A percentile compares a stretch with the other conserved stretches of the same genome.
Evolutionary conservation across 2,329 filamentous ascomycete species (phyloP).

Genomic region (Furcasterigmium furcatum): DNA sequence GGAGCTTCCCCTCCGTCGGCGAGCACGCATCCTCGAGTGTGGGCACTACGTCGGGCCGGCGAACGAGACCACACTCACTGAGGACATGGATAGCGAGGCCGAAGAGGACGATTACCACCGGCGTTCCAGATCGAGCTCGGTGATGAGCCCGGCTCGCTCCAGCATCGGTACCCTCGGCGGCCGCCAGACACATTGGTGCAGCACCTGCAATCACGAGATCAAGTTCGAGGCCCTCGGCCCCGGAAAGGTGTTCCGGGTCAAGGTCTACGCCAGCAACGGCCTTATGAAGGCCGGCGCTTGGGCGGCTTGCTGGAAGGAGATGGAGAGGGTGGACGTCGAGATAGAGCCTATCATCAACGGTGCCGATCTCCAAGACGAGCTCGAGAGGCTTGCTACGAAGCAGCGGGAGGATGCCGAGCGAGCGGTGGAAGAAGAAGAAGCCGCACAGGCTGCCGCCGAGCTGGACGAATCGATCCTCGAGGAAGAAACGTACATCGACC

Average conservation of each 20-base stretch:
- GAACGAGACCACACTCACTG: conserved; percentile 40
- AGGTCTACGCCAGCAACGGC: conserved; percentile 92
- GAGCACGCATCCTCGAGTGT: conserved; percentile 70
- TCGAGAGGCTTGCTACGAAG: conserved; percentile 51
- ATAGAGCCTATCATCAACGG: conserved; percentile 71
- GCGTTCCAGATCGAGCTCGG: conserved; percentile 9
- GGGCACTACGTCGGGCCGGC: conserved; percentile 70
- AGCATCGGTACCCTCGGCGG: conserved; percentile 2
- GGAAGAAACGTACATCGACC: conserved; percentile 7
- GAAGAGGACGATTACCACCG: conserved; percentile 31
- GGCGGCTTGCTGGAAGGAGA: conserved; percentile 92
- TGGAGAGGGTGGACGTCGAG: conserved; percentile 97
- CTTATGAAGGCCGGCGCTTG: conserved; percentile 90
- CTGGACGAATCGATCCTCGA: conserved; percentile 10
- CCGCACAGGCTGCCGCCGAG: conserved; percentile 6
- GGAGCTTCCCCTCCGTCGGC: conserved; percentile 56
- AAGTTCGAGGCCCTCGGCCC: conserved; percentile 49
- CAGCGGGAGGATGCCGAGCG: conserved; percentile 33
- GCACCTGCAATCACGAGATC: conserved; percentile 52
- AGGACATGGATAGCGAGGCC: conserved; percentile 43
- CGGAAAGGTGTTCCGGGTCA: conserved; percentile 68
- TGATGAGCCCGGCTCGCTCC: neutral
- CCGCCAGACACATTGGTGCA: conserved; percentile 50
- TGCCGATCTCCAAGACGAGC: conserved; percentile 48
- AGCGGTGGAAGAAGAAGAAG: conserved; percentile 20